These are phyloP conservation scores for Trichoderma sp. DNA, from an alignment of 2,329 filamentous ascomycete genomes.

Conservation along the genomic window DNA sequence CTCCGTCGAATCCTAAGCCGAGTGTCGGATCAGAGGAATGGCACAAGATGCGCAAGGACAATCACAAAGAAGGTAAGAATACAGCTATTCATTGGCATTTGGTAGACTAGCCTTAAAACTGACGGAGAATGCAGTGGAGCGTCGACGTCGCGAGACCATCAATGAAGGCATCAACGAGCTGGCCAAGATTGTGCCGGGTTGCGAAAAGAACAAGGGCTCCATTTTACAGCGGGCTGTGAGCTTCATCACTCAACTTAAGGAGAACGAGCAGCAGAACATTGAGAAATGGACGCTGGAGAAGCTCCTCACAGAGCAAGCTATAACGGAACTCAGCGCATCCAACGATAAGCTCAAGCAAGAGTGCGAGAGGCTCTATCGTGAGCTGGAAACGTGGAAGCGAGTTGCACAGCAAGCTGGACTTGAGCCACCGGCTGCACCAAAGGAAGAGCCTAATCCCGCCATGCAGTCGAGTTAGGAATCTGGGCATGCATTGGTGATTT, in stretches of 20 bases:
- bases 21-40: conserved; percentile 95
- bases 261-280: conserved; percentile 91
- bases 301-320: conserved; percentile 83
- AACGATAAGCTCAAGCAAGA: conserved; percentile 86
- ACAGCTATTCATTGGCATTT: too few species aligned
- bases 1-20: conserved; percentile 65
- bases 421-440: conserved; percentile 41
- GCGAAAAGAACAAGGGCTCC: conserved; percentile 98
- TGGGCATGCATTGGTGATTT: conserved; percentile 27
- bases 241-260: conserved; percentile 92
- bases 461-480: conserved; percentile 36
- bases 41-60: conserved; percentile 96
- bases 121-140: conserved; percentile 68
- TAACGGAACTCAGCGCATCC: conserved; percentile 80
- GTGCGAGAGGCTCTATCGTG: conserved; percentile 74
- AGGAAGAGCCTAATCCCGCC: conserved; percentile 38
- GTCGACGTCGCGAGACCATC: conserved; percentile 93
- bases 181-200: conserved; percentile 94
- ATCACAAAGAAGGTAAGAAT: conserved; percentile 90
- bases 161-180: conserved; percentile 99
- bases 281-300: conserved; percentile 95
- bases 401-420: conserved; percentile 63
- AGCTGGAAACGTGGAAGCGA: conserved; percentile 78
- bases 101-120: neutral
- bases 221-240: conserved; percentile 91